Evolutionary conservation across 176 grass and related monocot species (phyloP).

Genomic region (barley (Hordeum vulgare)): DNA sequence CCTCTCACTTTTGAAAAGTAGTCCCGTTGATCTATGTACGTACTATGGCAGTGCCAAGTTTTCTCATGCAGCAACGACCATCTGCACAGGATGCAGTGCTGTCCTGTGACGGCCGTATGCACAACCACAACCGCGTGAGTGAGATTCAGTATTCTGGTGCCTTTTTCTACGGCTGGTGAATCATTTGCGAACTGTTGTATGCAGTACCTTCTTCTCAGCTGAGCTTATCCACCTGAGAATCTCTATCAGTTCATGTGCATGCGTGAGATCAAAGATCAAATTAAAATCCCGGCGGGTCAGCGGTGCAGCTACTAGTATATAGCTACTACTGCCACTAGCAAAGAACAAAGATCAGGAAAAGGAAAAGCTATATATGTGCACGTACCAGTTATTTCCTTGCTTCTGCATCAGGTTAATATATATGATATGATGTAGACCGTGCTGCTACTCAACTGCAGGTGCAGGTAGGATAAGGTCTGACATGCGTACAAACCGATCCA

Average conservation of each 20-base stretch:
- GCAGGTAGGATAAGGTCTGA: neutral
- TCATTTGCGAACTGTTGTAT: neutral
- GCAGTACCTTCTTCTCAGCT: too few relatives aligned
- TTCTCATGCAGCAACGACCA: neutral
- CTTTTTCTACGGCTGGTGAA: neutral
- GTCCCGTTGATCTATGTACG: neutral
- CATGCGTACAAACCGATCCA: neutral
- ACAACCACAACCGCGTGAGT: too few relatives aligned
- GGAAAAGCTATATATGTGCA: neutral
- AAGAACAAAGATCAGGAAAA: neutral
- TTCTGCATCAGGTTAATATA: neutral
- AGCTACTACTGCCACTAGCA: neutral
- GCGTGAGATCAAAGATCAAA: neutral
- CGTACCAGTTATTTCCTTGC: constrained; percentile 13
- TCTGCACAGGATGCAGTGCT: neutral
- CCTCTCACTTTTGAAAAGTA: constrained; percentile 2
- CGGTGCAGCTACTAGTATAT: neutral
- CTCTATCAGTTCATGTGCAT: neutral
- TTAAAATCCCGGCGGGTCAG: too few relatives aligned
- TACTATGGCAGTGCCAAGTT: neutral
- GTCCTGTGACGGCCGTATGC: neutral
- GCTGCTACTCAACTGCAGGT: neutral
- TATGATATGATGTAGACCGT: neutral
- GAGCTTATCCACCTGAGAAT: too few relatives aligned
- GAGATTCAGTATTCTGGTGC: neutral